Evolutionary conservation across 495 filamentous ascomycete genomes (phyloP).

Genomic region (Hyaloscypha variabilis): DNA sequence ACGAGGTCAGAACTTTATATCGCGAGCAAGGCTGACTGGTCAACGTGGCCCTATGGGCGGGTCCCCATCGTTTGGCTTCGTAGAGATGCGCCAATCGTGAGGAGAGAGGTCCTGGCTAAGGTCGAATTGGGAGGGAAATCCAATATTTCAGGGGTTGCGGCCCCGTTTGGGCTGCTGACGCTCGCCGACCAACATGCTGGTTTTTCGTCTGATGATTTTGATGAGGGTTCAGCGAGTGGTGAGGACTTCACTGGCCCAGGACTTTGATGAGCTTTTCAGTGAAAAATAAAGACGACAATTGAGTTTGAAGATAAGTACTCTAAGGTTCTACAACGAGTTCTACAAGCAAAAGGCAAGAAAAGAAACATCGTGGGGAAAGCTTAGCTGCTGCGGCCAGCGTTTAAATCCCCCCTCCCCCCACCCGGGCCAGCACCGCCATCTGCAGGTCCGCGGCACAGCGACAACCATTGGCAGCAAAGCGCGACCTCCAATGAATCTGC

Average conservation of each 20-base stretch:
- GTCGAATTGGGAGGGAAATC: not conserved
- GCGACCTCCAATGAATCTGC: not conserved
- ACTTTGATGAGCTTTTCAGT: not conserved
- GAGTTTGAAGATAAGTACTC: not conserved
- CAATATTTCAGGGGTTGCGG: not conserved
- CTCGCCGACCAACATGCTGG: not conserved
- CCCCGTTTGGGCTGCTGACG: not conserved
- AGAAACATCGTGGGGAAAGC: not conserved
- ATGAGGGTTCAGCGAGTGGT: not conserved
- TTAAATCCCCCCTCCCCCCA: not conserved
- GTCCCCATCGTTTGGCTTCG: not conserved
- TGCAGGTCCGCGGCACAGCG: not conserved
- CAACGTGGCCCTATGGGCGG: not conserved
- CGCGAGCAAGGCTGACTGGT: not conserved
- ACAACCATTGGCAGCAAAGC: not conserved
- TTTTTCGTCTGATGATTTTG: not conserved
- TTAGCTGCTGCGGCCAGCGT: not conserved
- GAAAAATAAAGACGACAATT: not conserved
- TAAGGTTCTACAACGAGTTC: too few species aligned
- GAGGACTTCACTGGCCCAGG: not conserved
- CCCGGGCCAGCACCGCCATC: not conserved
- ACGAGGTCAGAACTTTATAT: not conserved
- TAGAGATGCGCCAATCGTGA: not conserved
- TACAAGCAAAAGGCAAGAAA: not conserved
- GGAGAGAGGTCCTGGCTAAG: not conserved